Base-by-base conservation (phyloP, 768 basidiomycete genomes). In the Leccinellum albellum region DNA sequence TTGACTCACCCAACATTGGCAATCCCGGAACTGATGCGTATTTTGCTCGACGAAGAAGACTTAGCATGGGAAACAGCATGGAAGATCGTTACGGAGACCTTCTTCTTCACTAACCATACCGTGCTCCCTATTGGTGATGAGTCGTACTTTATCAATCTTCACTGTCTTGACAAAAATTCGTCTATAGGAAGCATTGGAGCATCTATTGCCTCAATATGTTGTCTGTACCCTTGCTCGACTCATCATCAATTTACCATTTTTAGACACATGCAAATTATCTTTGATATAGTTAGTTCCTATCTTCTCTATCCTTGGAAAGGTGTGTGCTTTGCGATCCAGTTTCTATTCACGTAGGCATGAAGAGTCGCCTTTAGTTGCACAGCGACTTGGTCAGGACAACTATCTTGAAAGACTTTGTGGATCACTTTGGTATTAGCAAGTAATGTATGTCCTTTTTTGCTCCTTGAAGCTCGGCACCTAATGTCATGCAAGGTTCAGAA, bases 31-130 rank as follows among this genome's bases (percentile, higher is more conserved):
- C 78, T 98, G 55, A 94, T 94, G 92, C 86, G 95, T 26, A 84
- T 98, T 62, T 79, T 91, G 26, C 75, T 91, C 62, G 96, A 98
- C 65, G 96, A 98, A 35, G 96, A 98, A 71, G 91, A 94, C 33
- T 66, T 94, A 20, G 64, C 75, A 2, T 99, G 94, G 90, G 83
- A 85, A 60, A 64, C 73, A 15, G 95, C 97, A 4, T 99, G 97
- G 97, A 72, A 79, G 23, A 92, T 98, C 64, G 86, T 88, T 46
- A 91, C 85, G 52, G 88, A 88, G 68, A 93, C 91, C 3, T 95
- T 97, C 78, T 94, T 91, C 73, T 98, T 94, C 77, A 98, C 94
- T 10, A 97, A 96, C 71, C 94, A 94, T 73, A 94, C 91, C 8
- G 94, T 98, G 29, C 78, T 97, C 29, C 91, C 93, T 23, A 92